phyloP scores from a whole-genome alignment of 345 rosid species.

The Microcos paniculata region DNA sequence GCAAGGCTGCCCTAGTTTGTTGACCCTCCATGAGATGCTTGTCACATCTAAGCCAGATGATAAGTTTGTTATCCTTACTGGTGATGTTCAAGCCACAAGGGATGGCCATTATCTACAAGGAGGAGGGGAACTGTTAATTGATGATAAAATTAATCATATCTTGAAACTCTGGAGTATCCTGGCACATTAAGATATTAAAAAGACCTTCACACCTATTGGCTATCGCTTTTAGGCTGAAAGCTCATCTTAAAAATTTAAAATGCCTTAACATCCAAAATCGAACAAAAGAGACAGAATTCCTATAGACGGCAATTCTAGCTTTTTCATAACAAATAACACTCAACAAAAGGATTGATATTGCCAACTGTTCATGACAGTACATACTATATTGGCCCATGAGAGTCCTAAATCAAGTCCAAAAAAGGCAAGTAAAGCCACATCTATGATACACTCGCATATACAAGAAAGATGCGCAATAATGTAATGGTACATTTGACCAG shows the following conservation, averaged over 20 bases:
- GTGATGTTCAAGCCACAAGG: neutral
- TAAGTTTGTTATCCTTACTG: neutral
- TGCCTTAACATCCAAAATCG: neutral
- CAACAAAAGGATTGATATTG: neutral
- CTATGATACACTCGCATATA: neutral
- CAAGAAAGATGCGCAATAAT: neutral
- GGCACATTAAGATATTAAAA: neutral
- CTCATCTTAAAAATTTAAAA: neutral
- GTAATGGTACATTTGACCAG: neutral
- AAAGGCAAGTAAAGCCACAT: neutral
- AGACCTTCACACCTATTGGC: neutral
- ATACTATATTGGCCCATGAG: neutral
- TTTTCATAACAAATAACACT: neutral
- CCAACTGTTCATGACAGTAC: neutral
- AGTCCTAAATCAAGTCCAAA: neutral
- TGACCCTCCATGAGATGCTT: too few relatives aligned
- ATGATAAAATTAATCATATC: neutral
- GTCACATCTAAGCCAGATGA: neutral
- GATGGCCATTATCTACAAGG: constrained; percentile 37
- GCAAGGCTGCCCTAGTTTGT: too few relatives aligned
- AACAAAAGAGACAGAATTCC: neutral
- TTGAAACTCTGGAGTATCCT: neutral
- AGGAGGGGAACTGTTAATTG: neutral
- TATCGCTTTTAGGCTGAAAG: neutral
- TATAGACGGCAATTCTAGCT: neutral